Evolutionary conservation across 176 grass and related monocot species (phyloP).

Genomic region (Eragrostis nindensis): DNA sequence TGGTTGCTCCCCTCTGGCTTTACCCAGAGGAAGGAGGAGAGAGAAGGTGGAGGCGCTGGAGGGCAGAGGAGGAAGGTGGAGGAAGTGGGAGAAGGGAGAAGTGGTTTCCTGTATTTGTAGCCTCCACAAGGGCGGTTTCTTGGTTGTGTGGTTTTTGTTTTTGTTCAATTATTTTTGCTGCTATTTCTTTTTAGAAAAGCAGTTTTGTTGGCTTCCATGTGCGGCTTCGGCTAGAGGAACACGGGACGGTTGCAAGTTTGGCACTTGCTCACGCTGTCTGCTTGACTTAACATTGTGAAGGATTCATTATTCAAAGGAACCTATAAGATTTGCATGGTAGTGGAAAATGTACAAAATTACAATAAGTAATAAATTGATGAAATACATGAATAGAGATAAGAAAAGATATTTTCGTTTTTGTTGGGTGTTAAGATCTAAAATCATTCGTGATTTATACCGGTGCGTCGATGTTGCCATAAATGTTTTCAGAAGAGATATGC

Average conservation of each 20-base stretch:
- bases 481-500: no score
- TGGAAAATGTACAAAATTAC: no score
- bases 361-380: no score
- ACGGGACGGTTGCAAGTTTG: neutral
- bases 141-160: neutral
- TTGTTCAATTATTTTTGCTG: neutral
- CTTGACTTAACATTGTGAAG: neutral
- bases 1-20: neutral
- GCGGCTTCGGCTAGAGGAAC: constrained; percentile 21
- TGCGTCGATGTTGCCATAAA: no score
- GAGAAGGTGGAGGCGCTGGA: neutral
- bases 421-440: no score
- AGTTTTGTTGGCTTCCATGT: constrained; percentile 24
- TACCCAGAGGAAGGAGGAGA: neutral
- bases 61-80: neutral
- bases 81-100: neutral
- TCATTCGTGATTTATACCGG: no score
- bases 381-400: no score
- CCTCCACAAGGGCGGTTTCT: constrained; percentile 26
- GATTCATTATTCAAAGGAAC: no score
- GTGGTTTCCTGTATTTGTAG: constrained; percentile 52
- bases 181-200: constrained; percentile 6
- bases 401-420: no score
- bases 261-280: neutral
- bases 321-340: no score